A percentile compares a stretch with the other conserved stretches of the same genome.
Evolutionary conservation across 1,284 basidiomycete species (phyloP).

Genomic region (Acaromyces ingoldii): DNA sequence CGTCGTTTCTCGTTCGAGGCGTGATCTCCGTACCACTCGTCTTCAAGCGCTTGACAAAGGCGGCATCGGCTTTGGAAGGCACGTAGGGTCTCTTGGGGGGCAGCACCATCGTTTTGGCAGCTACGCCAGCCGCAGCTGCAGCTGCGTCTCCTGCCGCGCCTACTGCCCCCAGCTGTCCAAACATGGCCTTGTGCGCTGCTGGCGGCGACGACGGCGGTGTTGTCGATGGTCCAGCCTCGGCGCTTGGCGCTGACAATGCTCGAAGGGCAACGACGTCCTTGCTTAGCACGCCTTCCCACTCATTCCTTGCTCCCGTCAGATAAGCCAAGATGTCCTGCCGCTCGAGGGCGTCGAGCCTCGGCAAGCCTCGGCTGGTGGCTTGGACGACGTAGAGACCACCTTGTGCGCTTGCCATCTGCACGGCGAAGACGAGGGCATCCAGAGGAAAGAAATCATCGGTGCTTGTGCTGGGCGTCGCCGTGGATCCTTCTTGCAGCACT

Average conservation of each 20-base stretch:
- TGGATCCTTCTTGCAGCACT: neutral
- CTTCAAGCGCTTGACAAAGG: constrained; percentile 43
- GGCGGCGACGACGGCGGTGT: constrained; percentile 11
- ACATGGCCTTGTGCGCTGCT: neutral
- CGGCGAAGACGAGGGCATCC: constrained; percentile 39
- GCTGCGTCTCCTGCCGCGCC: neutral
- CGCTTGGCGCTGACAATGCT: no score
- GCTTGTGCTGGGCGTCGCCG: neutral
- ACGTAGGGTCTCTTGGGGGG: constrained; percentile 39
- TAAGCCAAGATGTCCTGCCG: constrained; percentile 39
- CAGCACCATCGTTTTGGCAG: constrained; percentile 7
- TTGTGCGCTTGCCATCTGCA: constrained; percentile 35
- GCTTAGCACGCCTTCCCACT: constrained; percentile 37
- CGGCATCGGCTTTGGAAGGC: constrained; percentile 36
- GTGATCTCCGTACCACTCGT: constrained; percentile 31
- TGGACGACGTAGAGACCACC: constrained; percentile 42
- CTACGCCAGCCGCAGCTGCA: neutral
- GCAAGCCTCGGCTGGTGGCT: constrained; percentile 30
- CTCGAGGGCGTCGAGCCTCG: constrained; percentile 37
- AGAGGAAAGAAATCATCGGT: constrained; percentile 28
- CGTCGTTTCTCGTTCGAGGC: constrained; percentile 14
- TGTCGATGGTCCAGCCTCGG: constrained; percentile 6
- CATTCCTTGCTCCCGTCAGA: constrained; percentile 31
- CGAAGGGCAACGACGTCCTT: no score
- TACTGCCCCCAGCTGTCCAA: neutral